Evolutionary conservation across 2,329 filamentous ascomycete species (phyloP), one percentile per base, ranked within the genome.

Genomic region (Mycosphaerella arachidis): DNA sequence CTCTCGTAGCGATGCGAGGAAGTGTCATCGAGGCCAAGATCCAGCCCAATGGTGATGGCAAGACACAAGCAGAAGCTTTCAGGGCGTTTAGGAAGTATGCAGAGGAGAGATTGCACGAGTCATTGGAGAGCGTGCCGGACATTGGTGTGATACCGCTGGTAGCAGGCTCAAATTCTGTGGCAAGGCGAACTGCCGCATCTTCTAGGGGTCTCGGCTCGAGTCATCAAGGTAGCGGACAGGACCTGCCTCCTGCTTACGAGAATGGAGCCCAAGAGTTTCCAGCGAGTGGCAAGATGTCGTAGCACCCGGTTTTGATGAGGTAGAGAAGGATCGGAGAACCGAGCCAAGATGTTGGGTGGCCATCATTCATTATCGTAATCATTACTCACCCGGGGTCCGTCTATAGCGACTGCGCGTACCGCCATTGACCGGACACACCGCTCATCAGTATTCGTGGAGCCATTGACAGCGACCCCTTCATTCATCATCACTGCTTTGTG

Each of bases 401-500:
- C 35, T 37, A 37, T 5, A 5, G 10, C 8, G 4, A 8, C 35
- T 37, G 35, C 35, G 24, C 24, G 24, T 24, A 24, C 24, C 24
- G 24, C 24, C 31, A 35, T 35, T 8, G 31, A 35, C 31, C 31
- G 24, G 24, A 24, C 24, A 24, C 2, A 35, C 5, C 12, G 31
- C 12, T 35, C 40, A 43, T 43, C n/a, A n/a, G 8, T 12, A 16
- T 13, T 43, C 40, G 40, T 43, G 40, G 2, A 1, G 4, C 16
- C 35, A 24, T 37, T 10, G 10, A 37, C 4, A 37, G 5, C 8
- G 8, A 18, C 18, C n/a, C 13, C n/a, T 50, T 68, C 58, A 70
- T 29, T 72, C 70, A 29, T 67, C 68, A 31, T 70, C 71, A 56
- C 67, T 68, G 52, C 67, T 68, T 8, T 62, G 62, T 3, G 56